Conservation (phyloP, 2,329 filamentous ascomycete genomes). For the Ceratocystis destructans region DNA sequence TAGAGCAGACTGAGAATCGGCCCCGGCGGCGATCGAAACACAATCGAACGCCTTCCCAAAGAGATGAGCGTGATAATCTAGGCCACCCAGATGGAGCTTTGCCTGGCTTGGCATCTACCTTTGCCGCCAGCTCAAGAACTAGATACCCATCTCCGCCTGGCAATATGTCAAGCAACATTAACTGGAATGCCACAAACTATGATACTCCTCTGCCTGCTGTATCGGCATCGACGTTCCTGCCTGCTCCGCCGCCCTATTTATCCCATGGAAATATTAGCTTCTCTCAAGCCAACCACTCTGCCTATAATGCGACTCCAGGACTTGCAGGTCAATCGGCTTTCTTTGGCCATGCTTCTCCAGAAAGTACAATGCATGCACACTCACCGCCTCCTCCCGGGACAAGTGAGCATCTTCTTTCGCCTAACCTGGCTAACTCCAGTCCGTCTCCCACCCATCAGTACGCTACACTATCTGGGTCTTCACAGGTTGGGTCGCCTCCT, state of each 20-base stretch:
- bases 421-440: not conserved
- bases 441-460: constrained; percentile 2
- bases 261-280: not conserved
- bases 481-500: not conserved
- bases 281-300: not conserved
- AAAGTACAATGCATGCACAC: not conserved
- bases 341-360: not conserved
- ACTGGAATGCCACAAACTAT: not conserved
- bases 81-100: not conserved
- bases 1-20: not conserved
- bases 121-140: not conserved
- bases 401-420: not conserved
- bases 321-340: constrained; percentile 3
- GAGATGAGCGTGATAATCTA: not conserved
- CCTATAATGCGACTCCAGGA: not conserved
- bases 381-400: not conserved
- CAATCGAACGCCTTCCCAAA: not conserved
- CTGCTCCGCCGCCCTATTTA: not conserved
- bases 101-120: not conserved
- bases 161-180: not conserved
- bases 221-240: not conserved
- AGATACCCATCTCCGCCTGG: not conserved
- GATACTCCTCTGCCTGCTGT: not conserved
- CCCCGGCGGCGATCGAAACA: not conserved
- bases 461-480: not conserved